Conservation (phyloP, 148 eudicot genomes). For the Polygonum maritimum region DNA sequence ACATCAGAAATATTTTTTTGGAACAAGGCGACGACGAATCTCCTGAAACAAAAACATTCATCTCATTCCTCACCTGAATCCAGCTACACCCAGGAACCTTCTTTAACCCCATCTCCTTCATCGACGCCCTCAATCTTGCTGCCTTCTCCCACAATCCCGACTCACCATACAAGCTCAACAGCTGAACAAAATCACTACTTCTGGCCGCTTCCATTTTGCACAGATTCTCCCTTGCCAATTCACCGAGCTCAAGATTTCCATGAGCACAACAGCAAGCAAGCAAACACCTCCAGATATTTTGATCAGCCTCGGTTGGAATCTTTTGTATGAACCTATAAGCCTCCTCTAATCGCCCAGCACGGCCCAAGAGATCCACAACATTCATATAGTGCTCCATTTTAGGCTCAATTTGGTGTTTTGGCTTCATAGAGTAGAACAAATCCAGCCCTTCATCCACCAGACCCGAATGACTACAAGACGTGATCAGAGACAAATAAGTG, state of each 20-base stretch:
- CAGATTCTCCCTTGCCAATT: conserved; percentile 30
- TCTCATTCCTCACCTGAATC: conserved; percentile 37
- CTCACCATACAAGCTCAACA: conserved; percentile 30
- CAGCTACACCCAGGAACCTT: conserved; percentile 45
- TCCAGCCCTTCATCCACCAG: conserved; percentile 17
- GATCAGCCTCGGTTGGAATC: conserved; percentile 26
- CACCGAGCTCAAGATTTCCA: conserved; percentile 35
- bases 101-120: conserved; percentile 34
- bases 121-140: conserved; percentile 24
- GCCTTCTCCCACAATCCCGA: conserved; percentile 26
- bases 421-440: conserved; percentile 20
- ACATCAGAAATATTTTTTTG: conserved; percentile 19
- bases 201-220: conserved; percentile 21
- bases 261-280: conserved; percentile 36
- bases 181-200: conserved; percentile 32
- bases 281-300: conserved; percentile 31
- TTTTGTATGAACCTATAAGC: conserved; percentile 26
- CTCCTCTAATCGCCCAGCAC: conserved; percentile 32
- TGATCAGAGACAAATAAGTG: conserved; percentile 21
- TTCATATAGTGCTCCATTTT: conserved; percentile 36
- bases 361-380: conserved; percentile 48
- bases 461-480: conserved; percentile 26
- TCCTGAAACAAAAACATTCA: conserved; percentile 28
- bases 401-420: conserved; percentile 24
- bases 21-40: conserved; percentile 26